These are phyloP conservation scores for Hymenoscyphus linearis DNA, from an alignment of 2,329 filamentous ascomycete species.

Conservation along the genomic window DNA sequence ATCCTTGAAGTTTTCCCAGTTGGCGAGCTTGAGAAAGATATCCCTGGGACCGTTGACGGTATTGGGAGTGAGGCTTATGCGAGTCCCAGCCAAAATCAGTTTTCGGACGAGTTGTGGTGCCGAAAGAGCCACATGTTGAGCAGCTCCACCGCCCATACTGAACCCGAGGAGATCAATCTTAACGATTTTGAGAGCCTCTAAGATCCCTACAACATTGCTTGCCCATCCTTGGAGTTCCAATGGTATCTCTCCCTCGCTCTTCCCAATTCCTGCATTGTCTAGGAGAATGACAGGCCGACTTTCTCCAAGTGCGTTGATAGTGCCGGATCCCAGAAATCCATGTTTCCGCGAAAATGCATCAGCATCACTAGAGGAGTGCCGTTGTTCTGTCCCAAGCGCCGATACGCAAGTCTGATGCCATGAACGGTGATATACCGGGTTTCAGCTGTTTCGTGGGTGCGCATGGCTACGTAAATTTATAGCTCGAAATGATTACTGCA, in stretches of 20 bases:
- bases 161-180: constrained; percentile 36
- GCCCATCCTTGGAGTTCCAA: constrained; percentile 30
- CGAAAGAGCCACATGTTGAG: constrained; percentile 31
- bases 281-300: constrained; percentile 32
- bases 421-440: constrained; percentile 20
- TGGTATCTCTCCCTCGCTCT: constrained; percentile 30
- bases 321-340: constrained; percentile 28
- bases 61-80: constrained; percentile 20
- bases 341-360: constrained; percentile 29
- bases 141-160: constrained; percentile 33
- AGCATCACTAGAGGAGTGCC: constrained; percentile 27
- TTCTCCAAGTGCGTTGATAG: constrained; percentile 31
- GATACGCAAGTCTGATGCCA: constrained; percentile 25
- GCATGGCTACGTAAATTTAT: constrained; percentile 11
- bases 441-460: constrained; percentile 23
- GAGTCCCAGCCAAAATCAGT: constrained; percentile 31
- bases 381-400: constrained; percentile 15
- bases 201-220: constrained; percentile 26
- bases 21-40: constrained; percentile 33
- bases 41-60: constrained; percentile 28
- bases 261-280: constrained; percentile 35
- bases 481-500: constrained; percentile 9
- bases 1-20: constrained; percentile 32
- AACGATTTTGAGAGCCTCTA: constrained; percentile 26
- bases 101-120: constrained; percentile 26